Evolutionary conservation across 1,139 yeast genomes (phyloP).

Genomic region (Candida glucosophila): DNA sequence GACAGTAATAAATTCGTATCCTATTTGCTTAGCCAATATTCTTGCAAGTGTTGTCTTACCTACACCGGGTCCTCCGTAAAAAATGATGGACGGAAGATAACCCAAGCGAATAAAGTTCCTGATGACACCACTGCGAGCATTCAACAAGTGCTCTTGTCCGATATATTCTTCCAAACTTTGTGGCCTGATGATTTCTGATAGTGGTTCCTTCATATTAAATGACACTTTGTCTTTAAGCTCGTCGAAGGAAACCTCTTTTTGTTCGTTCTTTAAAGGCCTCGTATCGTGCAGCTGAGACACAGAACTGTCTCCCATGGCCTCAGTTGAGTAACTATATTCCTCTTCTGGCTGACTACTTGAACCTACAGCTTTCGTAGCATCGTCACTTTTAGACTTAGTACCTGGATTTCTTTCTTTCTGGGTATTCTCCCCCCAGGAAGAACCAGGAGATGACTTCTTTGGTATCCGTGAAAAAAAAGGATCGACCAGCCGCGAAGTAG

Average conservation of each 20-base stretch:
- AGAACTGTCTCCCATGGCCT: too few species aligned
- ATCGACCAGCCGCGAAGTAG: too few species aligned
- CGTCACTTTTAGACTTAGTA: too few species aligned
- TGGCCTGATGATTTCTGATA: conserved; percentile 23
- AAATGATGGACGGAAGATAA: conserved; percentile 36
- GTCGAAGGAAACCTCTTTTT: background rate
- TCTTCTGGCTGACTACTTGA: too few species aligned
- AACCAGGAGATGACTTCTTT: conserved; percentile 1
- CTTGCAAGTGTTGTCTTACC: conserved; percentile 40
- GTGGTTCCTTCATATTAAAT: too few species aligned
- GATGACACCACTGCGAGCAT: conserved; percentile 22
- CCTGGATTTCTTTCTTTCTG: too few species aligned
- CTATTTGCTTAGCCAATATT: conserved; percentile 24
- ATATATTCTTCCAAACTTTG: conserved; percentile 16
- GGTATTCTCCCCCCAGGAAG: too few species aligned
- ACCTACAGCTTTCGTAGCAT: too few species aligned
- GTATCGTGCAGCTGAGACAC: too few species aligned
- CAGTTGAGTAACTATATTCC: too few species aligned
- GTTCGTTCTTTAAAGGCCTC: conserved; percentile 1
- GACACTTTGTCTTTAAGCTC: too few species aligned
- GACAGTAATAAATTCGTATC: conserved; percentile 29
- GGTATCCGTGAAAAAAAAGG: too few species aligned
- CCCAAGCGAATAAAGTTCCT: conserved; percentile 25
- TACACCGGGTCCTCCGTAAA: conserved; percentile 39
- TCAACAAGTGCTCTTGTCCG: conserved; percentile 32